phyloP scores from a whole-genome alignment of 192 early-diverging fungal species.

The Globomyces pollinis-pini region DNA sequence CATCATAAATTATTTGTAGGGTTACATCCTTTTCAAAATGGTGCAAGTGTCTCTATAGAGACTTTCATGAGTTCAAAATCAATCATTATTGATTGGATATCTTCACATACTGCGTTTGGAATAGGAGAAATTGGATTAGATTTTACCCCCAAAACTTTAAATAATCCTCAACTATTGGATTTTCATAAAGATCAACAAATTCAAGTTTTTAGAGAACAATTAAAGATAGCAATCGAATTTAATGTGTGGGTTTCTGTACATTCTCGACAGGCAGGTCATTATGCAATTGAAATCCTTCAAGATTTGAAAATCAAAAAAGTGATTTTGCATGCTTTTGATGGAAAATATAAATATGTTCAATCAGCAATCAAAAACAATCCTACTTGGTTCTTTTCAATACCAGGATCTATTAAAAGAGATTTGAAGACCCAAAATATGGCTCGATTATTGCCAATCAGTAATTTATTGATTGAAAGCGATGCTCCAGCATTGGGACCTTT shows the following conservation, averaged over 20 bases:
- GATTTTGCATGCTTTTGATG: constrained; percentile 47
- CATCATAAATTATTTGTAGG: not conserved
- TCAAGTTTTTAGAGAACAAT: constrained; percentile 27
- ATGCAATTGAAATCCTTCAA: constrained; percentile 32
- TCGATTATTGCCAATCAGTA: constrained; percentile 20
- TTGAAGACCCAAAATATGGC: constrained; percentile 23
- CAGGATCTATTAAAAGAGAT: constrained; percentile 22
- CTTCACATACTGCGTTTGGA: not conserved
- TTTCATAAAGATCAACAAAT: constrained; percentile 20
- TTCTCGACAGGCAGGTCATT: constrained; percentile 42
- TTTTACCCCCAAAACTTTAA: constrained; percentile 33
- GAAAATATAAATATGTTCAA: constrained; percentile 26
- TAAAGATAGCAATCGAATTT: constrained; percentile 18
- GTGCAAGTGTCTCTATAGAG: not conserved
- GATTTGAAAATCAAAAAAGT: constrained; percentile 13
- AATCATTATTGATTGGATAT: not conserved
- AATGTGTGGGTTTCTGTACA: constrained; percentile 38
- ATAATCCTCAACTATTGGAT: not conserved
- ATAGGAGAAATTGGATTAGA: constrained; percentile 44
- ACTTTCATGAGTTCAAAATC: not conserved
- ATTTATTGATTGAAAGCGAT: constrained; percentile 42
- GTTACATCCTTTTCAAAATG: not conserved
- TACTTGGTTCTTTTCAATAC: constrained; percentile 23
- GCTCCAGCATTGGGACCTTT: constrained; percentile 37
- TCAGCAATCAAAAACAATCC: constrained; percentile 20